Percentiles rank a stretch among this genome's conserved stretches.
Conservation (phyloP, 306 rosid species). For the Luffa aegyptiaca region DNA sequence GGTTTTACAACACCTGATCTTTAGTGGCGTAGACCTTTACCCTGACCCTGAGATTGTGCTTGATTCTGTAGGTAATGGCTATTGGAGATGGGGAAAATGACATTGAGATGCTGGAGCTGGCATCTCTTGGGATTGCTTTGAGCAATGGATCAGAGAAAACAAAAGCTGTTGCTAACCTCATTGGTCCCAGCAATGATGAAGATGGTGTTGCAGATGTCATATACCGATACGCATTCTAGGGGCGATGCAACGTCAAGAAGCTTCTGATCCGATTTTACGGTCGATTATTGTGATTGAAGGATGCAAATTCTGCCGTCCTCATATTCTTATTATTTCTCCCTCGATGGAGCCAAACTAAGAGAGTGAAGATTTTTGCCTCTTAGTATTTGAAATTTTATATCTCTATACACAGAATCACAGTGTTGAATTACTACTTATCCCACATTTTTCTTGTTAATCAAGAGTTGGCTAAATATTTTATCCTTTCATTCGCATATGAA, state of each 20-base stretch:
- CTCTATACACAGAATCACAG: neutral
- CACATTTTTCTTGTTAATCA: neutral
- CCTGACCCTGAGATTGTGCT: neutral
- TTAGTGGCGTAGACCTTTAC: neutral
- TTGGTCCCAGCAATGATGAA: slow-evolving; percentile 83
- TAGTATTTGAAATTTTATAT: neutral
- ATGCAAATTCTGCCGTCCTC: neutral
- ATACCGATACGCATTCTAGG: slow-evolving; percentile 64
- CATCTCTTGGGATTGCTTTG: slow-evolving; percentile 77
- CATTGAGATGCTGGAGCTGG: slow-evolving; percentile 82
- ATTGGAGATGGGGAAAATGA: slow-evolving; percentile 98
- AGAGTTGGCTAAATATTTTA: neutral
- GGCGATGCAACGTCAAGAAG: neutral
- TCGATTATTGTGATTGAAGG: neutral
- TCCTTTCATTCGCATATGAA: neutral
- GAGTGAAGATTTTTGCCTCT: neutral
- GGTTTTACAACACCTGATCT: neutral
- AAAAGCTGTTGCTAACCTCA: slow-evolving; percentile 68
- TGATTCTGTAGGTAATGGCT: slow-evolving; percentile 63
- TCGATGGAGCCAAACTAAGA: neutral
- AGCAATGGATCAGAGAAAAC: slow-evolving; percentile 76
- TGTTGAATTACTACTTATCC: neutral
- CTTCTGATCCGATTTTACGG: neutral
- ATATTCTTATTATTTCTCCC: neutral
- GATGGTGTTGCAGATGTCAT: slow-evolving; percentile 94